These are phyloP conservation scores for Geotrichum citri-aurantii DNA, from an alignment of 1,139 yeast species.

Conservation along the genomic window DNA sequence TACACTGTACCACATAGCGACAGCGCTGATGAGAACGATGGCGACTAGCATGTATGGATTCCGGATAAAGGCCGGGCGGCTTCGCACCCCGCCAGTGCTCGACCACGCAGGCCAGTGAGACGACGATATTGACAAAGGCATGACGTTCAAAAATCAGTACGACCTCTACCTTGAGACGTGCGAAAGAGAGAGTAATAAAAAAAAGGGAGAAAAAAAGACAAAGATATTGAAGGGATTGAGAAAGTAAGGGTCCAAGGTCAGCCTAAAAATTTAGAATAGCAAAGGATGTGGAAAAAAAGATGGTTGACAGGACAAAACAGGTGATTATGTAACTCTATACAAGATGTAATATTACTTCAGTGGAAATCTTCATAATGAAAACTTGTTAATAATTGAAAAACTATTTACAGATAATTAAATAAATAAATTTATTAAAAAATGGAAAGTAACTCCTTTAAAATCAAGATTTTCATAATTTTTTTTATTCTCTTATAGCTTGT, in stretches of 20 bases:
- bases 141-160: background rate
- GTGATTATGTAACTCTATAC: background rate
- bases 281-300: background rate
- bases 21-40: slow-evolving; percentile 1
- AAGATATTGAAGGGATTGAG: too few relatives aligned
- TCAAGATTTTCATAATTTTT: background rate
- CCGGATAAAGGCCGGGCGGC: background rate
- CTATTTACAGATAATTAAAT: background rate
- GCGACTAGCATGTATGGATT: background rate
- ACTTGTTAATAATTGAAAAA: too few relatives aligned
- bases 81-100: background rate
- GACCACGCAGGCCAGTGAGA: background rate
- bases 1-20: background rate
- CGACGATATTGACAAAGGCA: background rate
- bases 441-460: background rate
- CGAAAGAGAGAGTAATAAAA: background rate
- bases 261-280: background rate
- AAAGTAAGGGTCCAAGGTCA: background rate
- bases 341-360: background rate
- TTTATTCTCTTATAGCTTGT: background rate
- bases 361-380: too few relatives aligned
- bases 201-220: background rate
- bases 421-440: too few relatives aligned
- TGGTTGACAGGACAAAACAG: background rate
- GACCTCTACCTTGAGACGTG: background rate